A percentile compares a stretch with the other conserved stretches of the same genome.
These are phyloP conservation scores for Betula pendula DNA, from an alignment of 306 rosid species.

Conservation along the genomic window DNA sequence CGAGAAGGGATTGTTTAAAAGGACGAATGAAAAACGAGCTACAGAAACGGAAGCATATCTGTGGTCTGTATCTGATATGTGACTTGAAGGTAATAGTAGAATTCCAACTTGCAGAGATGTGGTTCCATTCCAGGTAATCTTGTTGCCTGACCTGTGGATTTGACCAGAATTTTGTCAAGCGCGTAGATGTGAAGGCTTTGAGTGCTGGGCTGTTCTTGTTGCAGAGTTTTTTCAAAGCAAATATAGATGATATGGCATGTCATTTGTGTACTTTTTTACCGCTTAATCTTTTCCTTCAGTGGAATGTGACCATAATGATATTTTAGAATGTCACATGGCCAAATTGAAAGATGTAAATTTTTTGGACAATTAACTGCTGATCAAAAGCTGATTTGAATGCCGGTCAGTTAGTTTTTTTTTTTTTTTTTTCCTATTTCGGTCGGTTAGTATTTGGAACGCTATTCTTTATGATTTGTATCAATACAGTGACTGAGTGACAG, in stretches of 20 bases:
- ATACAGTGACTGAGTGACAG: neutral
- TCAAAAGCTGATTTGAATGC: too few relatives aligned
- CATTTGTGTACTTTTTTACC: too few relatives aligned
- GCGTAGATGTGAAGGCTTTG: neutral
- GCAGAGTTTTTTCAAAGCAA: neutral
- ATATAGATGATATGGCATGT: neutral
- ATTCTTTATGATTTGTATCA: neutral
- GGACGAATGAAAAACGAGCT: constrained; percentile 74
- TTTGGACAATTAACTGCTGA: neutral
- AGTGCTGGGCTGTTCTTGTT: neutral
- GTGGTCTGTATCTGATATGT: constrained; percentile 96
- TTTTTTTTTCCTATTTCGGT: too few relatives aligned
- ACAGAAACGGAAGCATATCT: constrained; percentile 82
- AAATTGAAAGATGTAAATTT: neutral
- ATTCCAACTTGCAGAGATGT: neutral
- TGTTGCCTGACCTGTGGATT: neutral
- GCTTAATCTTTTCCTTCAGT: too few relatives aligned
- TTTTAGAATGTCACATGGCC: neutral
- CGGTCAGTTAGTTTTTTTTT: too few relatives aligned
- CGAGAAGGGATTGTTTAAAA: constrained; percentile 70
- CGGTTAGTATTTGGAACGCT: too few relatives aligned
- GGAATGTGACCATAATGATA: too few relatives aligned
- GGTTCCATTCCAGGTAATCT: neutral
- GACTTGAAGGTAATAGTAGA: constrained; percentile 18
- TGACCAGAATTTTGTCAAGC: neutral